phyloP scores from a whole-genome alignment of 2,329 filamentous ascomycete species.

The Penicillium sp. region DNA sequence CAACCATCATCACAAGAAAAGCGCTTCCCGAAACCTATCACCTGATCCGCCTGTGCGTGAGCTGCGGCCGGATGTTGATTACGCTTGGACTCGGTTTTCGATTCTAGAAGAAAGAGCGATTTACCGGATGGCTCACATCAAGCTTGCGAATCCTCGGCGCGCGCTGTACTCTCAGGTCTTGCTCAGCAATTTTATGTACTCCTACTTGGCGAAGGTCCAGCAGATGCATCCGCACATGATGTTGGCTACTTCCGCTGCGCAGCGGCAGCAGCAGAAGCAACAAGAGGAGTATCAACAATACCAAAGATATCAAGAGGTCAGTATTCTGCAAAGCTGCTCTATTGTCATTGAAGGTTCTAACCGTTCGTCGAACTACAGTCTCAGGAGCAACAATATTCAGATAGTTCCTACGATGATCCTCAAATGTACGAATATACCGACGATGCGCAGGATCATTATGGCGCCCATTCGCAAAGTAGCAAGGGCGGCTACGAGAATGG shows the following conservation, averaged over 20 bases:
- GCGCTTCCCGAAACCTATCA: conserved; percentile 63
- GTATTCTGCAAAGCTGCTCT: no score
- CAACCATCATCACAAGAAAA: no score
- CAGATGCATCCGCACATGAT: conserved; percentile 97
- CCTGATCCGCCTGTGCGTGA: conserved; percentile 69
- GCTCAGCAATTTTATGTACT: conserved; percentile 99
- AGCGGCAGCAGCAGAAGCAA: no score
- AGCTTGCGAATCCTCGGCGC: conserved; percentile 90
- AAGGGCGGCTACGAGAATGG: conserved; percentile 35
- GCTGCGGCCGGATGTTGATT: conserved; percentile 79
- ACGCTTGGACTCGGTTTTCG: conserved; percentile 90
- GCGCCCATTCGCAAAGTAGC: conserved; percentile 31
- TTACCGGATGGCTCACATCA: conserved; percentile 97
- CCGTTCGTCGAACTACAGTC: conserved; percentile 10
- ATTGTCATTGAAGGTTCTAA: no score
- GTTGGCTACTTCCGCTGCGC: conserved; percentile 74
- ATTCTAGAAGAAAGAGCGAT: conserved; percentile 94
- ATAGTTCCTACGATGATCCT: conserved; percentile 42
- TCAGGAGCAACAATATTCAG: conserved; percentile 28
- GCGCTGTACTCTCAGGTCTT: conserved; percentile 89
- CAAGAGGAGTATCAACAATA: conserved; percentile 40
- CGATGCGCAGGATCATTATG: conserved; percentile 32
- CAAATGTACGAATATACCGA: conserved; percentile 47
- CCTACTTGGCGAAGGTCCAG: conserved; percentile 94
- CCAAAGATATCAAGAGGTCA: conserved; percentile 41